Conservation (phyloP, 1,284 basidiomycete species). For the Hymenochaete sp. region DNA sequence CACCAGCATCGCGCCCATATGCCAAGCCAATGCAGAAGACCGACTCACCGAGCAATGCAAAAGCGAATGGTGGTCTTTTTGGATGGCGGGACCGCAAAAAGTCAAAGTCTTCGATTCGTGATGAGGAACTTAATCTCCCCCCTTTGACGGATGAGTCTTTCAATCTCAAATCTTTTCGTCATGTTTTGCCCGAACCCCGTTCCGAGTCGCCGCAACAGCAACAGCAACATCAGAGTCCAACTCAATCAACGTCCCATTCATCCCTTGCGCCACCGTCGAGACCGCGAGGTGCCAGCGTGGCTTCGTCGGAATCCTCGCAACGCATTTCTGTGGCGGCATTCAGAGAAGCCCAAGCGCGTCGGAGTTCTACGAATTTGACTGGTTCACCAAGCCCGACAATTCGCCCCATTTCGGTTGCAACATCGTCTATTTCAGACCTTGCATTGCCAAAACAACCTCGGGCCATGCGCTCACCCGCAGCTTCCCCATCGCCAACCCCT, state of each 20-base stretch:
- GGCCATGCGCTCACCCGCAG: slow-evolving; percentile 1
- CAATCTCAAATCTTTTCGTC: slow-evolving; percentile 64
- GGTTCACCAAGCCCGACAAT: slow-evolving; percentile 42
- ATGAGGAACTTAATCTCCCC: slow-evolving; percentile 12
- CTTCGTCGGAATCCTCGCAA: slow-evolving; percentile 52
- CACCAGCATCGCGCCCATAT: slow-evolving; percentile 10
- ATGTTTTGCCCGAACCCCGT: slow-evolving; percentile 38
- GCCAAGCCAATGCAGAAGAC: slow-evolving; percentile 9
- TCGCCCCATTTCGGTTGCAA: slow-evolving; percentile 24
- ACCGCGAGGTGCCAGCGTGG: slow-evolving; percentile 46
- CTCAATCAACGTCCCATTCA: slow-evolving; percentile 20
- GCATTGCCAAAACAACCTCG: slow-evolving; percentile 16
- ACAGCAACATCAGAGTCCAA: slow-evolving; percentile 21
- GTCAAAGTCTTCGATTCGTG: slow-evolving; percentile 15
- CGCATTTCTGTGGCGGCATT: slow-evolving; percentile 72
- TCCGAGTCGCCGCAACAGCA: slow-evolving; percentile 24
- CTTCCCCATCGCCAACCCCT: slow-evolving; percentile 2
- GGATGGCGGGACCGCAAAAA: slow-evolving; percentile 19
- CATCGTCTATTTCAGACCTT: slow-evolving; percentile 16
- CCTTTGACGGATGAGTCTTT: slow-evolving; percentile 26
- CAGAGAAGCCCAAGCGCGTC: slow-evolving; percentile 62
- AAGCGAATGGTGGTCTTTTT: slow-evolving; percentile 18
- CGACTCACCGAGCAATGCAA: slow-evolving; percentile 4
- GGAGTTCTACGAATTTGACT: slow-evolving; percentile 50
- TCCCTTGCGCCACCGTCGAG: slow-evolving; percentile 28